Evolutionary conservation across 1,139 yeast genomes (phyloP).

Genomic region (Saccharomycopsis hybrid): DNA sequence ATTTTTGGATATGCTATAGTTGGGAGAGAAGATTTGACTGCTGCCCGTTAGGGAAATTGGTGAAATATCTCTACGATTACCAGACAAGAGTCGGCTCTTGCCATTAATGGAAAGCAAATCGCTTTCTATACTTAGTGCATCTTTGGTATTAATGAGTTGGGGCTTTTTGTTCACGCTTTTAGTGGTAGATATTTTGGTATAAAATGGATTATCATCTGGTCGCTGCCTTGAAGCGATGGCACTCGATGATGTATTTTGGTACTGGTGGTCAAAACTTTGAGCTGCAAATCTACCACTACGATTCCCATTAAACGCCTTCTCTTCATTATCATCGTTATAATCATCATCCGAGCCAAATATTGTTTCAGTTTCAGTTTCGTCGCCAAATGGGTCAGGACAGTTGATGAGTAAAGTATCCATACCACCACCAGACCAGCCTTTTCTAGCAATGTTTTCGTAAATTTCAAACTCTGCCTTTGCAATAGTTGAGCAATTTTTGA

Average conservation of each 20-base stretch:
- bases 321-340: conserved; percentile 3
- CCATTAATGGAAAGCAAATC: conserved; percentile 3
- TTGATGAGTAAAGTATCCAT: conserved; percentile 56
- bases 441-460: conserved; percentile 72
- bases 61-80: too few species aligned
- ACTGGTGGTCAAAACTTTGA: background rate
- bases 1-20: too few species aligned
- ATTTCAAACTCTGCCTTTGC: conserved; percentile 77
- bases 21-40: too few species aligned
- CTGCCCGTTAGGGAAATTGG: too few species aligned
- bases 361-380: conserved; percentile 26
- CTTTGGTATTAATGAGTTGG: conserved; percentile 12
- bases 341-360: conserved; percentile 19
- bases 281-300: background rate
- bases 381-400: conserved; percentile 46
- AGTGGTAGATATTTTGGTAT: conserved; percentile 7
- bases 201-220: conserved; percentile 3
- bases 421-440: conserved; percentile 87
- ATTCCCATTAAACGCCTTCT: background rate
- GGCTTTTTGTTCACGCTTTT: background rate
- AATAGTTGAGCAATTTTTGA: conserved; percentile 54
- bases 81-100: background rate
- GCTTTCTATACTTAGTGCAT: conserved; percentile 4
- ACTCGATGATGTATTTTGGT: too few species aligned
- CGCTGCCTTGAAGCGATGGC: background rate